These are phyloP conservation scores for Populus tomentosa DNA, from an alignment of 441 rosid genomes.

Conservation along the genomic window DNA sequence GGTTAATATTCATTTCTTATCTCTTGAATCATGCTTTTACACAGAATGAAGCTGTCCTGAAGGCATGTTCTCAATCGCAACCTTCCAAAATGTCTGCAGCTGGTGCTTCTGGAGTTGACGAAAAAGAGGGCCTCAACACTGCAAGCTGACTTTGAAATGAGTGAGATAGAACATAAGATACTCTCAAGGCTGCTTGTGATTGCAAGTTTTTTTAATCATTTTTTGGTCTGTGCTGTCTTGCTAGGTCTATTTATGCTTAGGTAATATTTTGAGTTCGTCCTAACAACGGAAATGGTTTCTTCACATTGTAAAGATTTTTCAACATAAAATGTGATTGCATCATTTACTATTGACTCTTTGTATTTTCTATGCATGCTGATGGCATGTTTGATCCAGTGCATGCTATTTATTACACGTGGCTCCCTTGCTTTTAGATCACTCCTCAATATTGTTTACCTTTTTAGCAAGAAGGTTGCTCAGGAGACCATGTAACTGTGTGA, in stretches of 20 bases:
- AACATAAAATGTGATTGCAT: neutral
- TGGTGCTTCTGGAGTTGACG: conserved; percentile 22
- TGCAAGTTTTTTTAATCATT: neutral
- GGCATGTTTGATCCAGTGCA: neutral
- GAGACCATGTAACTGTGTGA: neutral
- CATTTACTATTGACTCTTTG: neutral
- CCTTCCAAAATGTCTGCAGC: conserved; percentile 30
- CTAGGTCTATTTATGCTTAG: neutral
- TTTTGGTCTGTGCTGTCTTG: neutral
- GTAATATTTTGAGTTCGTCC: neutral
- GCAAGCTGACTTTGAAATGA: conserved; percentile 1
- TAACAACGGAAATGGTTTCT: neutral
- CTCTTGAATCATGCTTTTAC: conserved; percentile 20
- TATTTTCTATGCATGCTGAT: neutral
- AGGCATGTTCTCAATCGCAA: conserved; percentile 55
- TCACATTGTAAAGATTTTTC: neutral
- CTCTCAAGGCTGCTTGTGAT: neutral
- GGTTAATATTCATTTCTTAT: neutral
- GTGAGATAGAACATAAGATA: conserved; percentile 7
- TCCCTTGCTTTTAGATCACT: neutral
- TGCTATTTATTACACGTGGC: neutral
- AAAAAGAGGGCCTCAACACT: conserved; percentile 7
- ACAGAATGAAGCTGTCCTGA: conserved; percentile 87
- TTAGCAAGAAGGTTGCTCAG: neutral
- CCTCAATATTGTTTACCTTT: neutral